Base-by-base conservation (phyloP, 257 asterid genomes). In the Scutellaria barbata region DNA sequence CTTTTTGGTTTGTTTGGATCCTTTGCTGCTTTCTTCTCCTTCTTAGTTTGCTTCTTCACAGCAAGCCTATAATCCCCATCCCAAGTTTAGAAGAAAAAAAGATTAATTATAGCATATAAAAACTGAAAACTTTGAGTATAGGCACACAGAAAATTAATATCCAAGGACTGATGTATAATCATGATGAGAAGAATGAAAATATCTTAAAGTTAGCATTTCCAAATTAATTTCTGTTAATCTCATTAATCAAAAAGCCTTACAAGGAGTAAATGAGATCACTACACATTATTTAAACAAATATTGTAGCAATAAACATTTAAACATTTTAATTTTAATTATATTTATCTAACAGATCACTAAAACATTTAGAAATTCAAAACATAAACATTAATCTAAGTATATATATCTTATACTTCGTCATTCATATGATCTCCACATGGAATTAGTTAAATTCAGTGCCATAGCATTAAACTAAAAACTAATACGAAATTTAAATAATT, bases 1-100 rank as follows among this genome's bases (percentile, higher is more conserved):
- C 89, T 85, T 82, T 89, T 89, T 0, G 96, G 96, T 81, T 86
- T 89, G 82, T 86, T 89, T 0, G 96, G 90, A 64, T 89, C 96
- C 82, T 89, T 89, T 0, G 84, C 88, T 8, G 85, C 83, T 55
- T 76, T 69, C 78, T 66, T 85, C 74, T 74, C 85, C 72, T 80
- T 84, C 80, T 78, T 76, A 9, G 84, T 75, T 73, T 60, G 77
- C 82, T 77, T 89, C 73, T 68, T 86, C 80, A 79, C 89, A 61
- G 77, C 82, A 77, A 86, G 85, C 85, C 96, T 89, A 8, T 22
- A 35, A 64, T 33, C 33, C 57, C 56, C 14, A 18, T 18, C 52
- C 41, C 18, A 68, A 17, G 1, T 14, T n/a, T 30, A 30, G 3
- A 30, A 30, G 6, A 12, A 5, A 10, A 40, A 8, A 11, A 9